Conservation (phyloP, 2,329 filamentous ascomycete genomes). For the Aureobasidium leucospermi region DNA sequence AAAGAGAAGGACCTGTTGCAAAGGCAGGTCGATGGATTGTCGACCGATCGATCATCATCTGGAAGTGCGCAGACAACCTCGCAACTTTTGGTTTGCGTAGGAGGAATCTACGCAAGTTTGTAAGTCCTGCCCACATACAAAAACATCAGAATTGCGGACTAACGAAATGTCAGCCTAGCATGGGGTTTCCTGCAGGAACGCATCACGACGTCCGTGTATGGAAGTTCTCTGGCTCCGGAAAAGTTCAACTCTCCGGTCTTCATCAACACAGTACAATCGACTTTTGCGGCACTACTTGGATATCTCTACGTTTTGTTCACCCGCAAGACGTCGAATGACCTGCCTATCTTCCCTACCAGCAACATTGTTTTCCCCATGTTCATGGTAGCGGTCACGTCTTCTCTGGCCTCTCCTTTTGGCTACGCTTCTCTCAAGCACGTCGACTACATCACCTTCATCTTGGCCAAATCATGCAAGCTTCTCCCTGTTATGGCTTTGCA, state of each 20-base stretch:
- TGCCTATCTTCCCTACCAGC: constrained; percentile 67
- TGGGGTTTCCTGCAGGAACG: constrained; percentile 97
- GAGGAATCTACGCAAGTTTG: constrained; percentile 96
- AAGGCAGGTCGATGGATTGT: constrained; percentile 15
- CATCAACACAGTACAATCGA: constrained; percentile 90
- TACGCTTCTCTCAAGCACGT: constrained; percentile 89
- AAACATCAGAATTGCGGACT: too few relatives aligned
- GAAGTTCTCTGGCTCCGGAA: constrained; percentile 51
- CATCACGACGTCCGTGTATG: constrained; percentile 87
- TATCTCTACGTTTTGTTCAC: constrained; percentile 67
- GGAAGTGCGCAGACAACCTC: constrained; percentile 28
- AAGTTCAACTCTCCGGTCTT: constrained; percentile 92
- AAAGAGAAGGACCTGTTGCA: constrained; percentile 13
- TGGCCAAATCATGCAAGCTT: constrained; percentile 96
- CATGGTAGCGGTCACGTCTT: constrained; percentile 79
- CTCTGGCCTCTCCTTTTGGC: constrained; percentile 88
- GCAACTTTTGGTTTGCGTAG: constrained; percentile 80
- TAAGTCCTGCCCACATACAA: constrained; percentile 35
- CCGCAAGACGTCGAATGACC: constrained; percentile 36
- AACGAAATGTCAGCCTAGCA: constrained; percentile 54
- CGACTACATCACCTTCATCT: constrained; percentile 96
- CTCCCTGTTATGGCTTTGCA: constrained; percentile 98
- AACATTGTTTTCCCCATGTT: constrained; percentile 70
- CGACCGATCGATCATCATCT: constrained; percentile 11
- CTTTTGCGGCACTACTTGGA: constrained; percentile 77